Evolutionary conservation across 495 filamentous ascomycete species (phyloP).

Genomic region (Xylaria palmicola): DNA sequence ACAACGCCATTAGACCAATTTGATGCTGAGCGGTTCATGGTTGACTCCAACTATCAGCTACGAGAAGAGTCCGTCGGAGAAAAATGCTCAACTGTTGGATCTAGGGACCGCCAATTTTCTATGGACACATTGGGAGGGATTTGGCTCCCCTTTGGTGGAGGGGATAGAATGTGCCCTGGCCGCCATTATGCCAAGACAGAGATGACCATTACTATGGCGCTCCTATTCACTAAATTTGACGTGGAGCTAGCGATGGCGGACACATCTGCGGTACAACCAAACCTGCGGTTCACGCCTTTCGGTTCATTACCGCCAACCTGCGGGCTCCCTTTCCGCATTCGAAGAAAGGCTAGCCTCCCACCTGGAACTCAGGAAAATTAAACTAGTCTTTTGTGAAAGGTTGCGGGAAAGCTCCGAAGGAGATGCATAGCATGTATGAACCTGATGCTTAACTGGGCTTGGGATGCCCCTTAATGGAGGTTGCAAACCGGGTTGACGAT

Average conservation of each 20-base stretch:
- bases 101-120: slow-evolving; percentile 19
- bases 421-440: no score
- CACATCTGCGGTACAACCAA: neutral
- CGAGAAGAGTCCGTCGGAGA: neutral
- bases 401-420: no score
- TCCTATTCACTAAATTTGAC: slow-evolving; percentile 30
- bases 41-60: neutral
- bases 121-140: slow-evolving; percentile 24
- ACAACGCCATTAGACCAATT: slow-evolving; percentile 21
- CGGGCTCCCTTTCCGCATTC: slow-evolving; percentile 26
- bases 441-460: no score
- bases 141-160: slow-evolving; percentile 38
- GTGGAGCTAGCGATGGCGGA: slow-evolving; percentile 20
- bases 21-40: slow-evolving; percentile 18
- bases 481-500: no score
- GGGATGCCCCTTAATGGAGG: no score
- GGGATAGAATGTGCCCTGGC: slow-evolving; percentile 33
- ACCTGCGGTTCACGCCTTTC: slow-evolving; percentile 25
- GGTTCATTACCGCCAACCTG: slow-evolving; percentile 26
- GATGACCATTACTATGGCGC: slow-evolving; percentile 26
- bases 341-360: slow-evolving; percentile 19
- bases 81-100: neutral
- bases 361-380: no score
- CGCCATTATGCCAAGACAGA: slow-evolving; percentile 35
- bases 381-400: no score